Percentiles rank a stretch among this genome's conserved stretches.
These are phyloP conservation scores for Globisporangium takayamanum DNA, from an alignment of 352 stramenopile genomes.

Conservation along the genomic window DNA sequence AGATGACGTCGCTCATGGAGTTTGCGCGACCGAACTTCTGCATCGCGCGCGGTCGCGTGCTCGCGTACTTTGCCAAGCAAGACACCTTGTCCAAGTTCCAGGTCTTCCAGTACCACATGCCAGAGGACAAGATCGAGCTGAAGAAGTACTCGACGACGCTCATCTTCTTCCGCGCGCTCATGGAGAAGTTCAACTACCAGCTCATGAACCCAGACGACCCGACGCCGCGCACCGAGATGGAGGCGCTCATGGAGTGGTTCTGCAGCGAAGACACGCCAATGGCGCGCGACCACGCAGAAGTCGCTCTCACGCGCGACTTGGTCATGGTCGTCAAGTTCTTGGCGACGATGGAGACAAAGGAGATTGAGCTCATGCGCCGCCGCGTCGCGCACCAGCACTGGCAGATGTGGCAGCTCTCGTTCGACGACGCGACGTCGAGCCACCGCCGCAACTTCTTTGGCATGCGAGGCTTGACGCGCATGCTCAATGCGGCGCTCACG, in stretches of 20 bases:
- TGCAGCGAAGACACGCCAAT: constrained; percentile 70
- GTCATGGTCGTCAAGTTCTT: constrained; percentile 87
- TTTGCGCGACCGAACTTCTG: constrained; percentile 74
- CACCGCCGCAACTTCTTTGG: constrained; percentile 76
- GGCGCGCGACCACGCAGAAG: constrained; percentile 76
- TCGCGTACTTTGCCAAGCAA: constrained; percentile 77
- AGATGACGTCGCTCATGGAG: constrained; percentile 77
- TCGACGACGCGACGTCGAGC: constrained; percentile 75
- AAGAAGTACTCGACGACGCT: constrained; percentile 87
- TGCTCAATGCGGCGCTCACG: constrained; percentile 60
- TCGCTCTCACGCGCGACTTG: constrained; percentile 68
- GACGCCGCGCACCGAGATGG: constrained; percentile 85
- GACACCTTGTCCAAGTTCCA: constrained; percentile 49
- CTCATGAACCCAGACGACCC: constrained; percentile 74
- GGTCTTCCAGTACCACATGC: constrained; percentile 87
- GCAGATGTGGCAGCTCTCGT: constrained; percentile 88
- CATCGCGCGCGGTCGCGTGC: constrained; percentile 57
- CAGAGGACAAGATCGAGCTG: constrained; percentile 82
- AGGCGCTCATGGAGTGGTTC: constrained; percentile 89
- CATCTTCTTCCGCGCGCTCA: constrained; percentile 80
- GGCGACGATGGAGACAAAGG: constrained; percentile 86
- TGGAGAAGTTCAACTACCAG: constrained; percentile 83
- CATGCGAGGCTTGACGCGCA: constrained; percentile 55
- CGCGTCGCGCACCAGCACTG: constrained; percentile 67
- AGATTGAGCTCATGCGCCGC: constrained; percentile 84